Evolutionary conservation across 164 flowering plant species (phyloP).

Genomic region (Amborella trichopoda): DNA sequence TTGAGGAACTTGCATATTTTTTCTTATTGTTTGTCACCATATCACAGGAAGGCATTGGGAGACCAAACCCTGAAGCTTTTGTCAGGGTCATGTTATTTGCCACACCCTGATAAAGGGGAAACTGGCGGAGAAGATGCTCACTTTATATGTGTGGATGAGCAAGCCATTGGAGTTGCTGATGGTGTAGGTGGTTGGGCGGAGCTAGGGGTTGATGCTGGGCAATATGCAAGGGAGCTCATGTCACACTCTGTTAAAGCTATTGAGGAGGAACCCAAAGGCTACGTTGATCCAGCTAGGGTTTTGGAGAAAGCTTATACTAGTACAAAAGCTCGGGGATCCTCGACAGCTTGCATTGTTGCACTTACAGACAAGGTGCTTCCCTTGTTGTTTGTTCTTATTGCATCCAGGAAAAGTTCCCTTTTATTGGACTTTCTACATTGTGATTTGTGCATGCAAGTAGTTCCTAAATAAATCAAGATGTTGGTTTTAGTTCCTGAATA

Average conservation of each 20-base stretch:
- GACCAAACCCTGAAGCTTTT: constrained; percentile 48
- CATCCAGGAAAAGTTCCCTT: too few species aligned
- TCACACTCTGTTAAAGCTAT: constrained; percentile 69
- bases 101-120: constrained; percentile 91
- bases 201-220: constrained; percentile 73
- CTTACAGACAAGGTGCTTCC: constrained; percentile 97
- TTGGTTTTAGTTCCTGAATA: too few species aligned
- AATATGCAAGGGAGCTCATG: constrained; percentile 86
- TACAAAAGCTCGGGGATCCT: constrained; percentile 81
- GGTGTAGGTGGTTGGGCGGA: constrained; percentile 99
- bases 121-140: constrained; percentile 99
- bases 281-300: constrained; percentile 76
- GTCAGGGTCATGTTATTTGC: constrained; percentile 82
- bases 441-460: too few species aligned
- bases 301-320: constrained; percentile 79
- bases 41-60: constrained; percentile 32
- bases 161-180: constrained; percentile 94
- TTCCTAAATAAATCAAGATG: too few species aligned
- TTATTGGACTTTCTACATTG: too few species aligned
- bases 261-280: constrained; percentile 76
- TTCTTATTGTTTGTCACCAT: constrained; percentile 1
- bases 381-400: too few species aligned
- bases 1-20: neutral
- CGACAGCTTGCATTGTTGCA: constrained; percentile 92
- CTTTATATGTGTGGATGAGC: constrained; percentile 73